phyloP scores from a whole-genome alignment of 169 alveolate species.

The Cystoisospora suis region DNA sequence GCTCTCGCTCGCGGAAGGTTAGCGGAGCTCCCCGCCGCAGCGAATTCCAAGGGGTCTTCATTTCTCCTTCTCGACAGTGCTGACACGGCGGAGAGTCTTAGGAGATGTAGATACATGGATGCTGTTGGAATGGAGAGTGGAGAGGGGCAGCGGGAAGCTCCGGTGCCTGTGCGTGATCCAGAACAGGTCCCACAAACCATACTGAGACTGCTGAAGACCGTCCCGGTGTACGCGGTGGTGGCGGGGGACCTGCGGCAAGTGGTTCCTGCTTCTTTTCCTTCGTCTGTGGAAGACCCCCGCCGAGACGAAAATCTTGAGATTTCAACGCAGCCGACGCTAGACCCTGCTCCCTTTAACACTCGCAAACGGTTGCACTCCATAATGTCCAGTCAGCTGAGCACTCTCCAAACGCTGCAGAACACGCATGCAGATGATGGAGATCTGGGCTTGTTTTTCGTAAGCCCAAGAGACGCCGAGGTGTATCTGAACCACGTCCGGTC shows the following conservation, averaged over 20 bases:
- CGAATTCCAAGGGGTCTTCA: neutral
- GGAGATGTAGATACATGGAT: neutral
- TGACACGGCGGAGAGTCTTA: neutral
- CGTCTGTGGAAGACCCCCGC: neutral
- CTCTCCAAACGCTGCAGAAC: neutral
- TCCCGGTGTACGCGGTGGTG: constrained; percentile 27
- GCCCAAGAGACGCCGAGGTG: neutral
- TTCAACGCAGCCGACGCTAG: neutral
- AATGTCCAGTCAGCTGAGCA: neutral
- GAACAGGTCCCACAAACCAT: too few relatives aligned
- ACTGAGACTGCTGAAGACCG: neutral
- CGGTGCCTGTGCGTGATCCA: too few relatives aligned
- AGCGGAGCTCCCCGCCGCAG: neutral
- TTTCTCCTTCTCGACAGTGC: neutral
- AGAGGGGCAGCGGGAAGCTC: too few relatives aligned
- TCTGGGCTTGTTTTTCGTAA: constrained; percentile 9
- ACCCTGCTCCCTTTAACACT: too few relatives aligned
- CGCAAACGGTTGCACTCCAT: too few relatives aligned
- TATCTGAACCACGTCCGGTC: constrained; percentile 10
- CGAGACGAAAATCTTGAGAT: neutral
- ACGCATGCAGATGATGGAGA: too few relatives aligned
- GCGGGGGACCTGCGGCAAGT: neutral
- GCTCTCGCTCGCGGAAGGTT: constrained; percentile 3
- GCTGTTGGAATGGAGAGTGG: neutral
- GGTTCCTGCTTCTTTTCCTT: constrained; percentile 13